phyloP scores from a whole-genome alignment of 2,329 filamentous ascomycete genomes.

The Claviceps citrina region DNA sequence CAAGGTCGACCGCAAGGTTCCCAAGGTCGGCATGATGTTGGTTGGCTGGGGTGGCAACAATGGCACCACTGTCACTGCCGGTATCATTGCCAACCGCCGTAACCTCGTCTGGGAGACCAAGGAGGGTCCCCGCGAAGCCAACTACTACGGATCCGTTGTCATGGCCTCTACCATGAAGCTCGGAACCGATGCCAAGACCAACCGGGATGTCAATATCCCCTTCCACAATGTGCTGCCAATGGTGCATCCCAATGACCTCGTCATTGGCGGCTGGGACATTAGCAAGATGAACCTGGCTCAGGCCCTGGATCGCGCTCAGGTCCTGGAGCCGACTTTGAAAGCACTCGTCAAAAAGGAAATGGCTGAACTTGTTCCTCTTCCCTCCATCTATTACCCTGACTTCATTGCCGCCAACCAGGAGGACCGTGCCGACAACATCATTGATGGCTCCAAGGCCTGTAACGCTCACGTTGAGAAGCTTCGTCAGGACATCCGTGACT shows the following conservation, averaged over 20 bases:
- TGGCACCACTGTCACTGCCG: slow-evolving; percentile 89
- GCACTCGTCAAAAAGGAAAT: slow-evolving; percentile 82
- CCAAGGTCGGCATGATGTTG: slow-evolving; percentile 91
- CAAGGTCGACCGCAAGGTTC: slow-evolving; percentile 87
- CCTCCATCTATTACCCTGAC: slow-evolving; percentile 95
- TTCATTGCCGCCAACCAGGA: slow-evolving; percentile 99
- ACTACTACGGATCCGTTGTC: slow-evolving; percentile 96
- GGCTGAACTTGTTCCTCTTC: slow-evolving; percentile 72
- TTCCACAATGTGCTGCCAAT: slow-evolving; percentile 90
- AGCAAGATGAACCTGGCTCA: slow-evolving; percentile 75
- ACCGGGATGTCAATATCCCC: slow-evolving; percentile 85
- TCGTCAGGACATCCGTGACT: slow-evolving; percentile 83
- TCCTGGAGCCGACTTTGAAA: slow-evolving; percentile 93
- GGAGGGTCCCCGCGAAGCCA: slow-evolving; percentile 68
- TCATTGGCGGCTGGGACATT: slow-evolving; percentile 95
- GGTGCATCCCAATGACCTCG: slow-evolving; percentile 92
- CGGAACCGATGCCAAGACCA: slow-evolving; percentile 69
- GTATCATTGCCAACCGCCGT: slow-evolving; percentile 88
- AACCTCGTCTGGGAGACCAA: slow-evolving; percentile 84
- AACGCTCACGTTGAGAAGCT: slow-evolving; percentile 83
- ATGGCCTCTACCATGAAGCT: slow-evolving; percentile 98
- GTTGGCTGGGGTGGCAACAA: slow-evolving; percentile 98
- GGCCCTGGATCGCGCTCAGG: slow-evolving; percentile 89
- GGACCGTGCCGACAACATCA: slow-evolving; percentile 81
- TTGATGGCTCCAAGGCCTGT: slow-evolving; percentile 71